Evolutionary conservation across 352 stramenopile genomes (phyloP).

Genomic region (Stramenopiles sp.): DNA sequence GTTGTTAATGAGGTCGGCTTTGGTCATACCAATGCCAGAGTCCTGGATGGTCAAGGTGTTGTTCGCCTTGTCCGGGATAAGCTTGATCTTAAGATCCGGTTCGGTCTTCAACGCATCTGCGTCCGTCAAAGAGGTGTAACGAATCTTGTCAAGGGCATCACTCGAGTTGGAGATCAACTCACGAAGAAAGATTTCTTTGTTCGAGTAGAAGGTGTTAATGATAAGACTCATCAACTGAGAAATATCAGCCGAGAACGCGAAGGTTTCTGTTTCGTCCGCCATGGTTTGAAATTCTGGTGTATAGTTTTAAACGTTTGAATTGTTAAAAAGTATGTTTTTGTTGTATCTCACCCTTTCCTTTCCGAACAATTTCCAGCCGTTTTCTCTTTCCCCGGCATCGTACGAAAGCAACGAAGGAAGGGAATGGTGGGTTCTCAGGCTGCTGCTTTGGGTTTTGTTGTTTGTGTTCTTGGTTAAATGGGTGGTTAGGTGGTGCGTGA

Average conservation of each 20-base stretch:
- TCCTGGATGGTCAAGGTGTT: constrained; percentile 96
- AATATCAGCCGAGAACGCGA: constrained; percentile 98
- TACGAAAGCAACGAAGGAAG: too few relatives aligned
- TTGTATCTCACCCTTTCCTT: too few relatives aligned
- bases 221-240: constrained; percentile 98
- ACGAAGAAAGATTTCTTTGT: constrained; percentile 97
- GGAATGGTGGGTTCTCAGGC: too few relatives aligned
- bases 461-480: too few relatives aligned
- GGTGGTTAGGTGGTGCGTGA: too few relatives aligned
- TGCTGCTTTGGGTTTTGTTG: too few relatives aligned
- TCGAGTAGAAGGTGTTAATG: constrained; percentile 98
- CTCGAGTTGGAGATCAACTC: constrained; percentile 87
- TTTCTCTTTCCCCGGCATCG: too few relatives aligned
- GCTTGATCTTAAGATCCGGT: constrained; percentile 93
- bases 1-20: constrained; percentile 98
- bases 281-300: too few relatives aligned
- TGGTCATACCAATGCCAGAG: constrained; percentile 97
- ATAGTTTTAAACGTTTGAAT: too few relatives aligned
- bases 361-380: too few relatives aligned
- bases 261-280: constrained; percentile 75
- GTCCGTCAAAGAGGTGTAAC: constrained; percentile 89
- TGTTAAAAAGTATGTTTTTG: too few relatives aligned
- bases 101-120: constrained; percentile 79
- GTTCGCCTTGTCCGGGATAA: constrained; percentile 97
- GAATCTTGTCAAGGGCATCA: constrained; percentile 92